phyloP scores from a whole-genome alignment of 2,329 filamentous ascomycete genomes.

The Cyclaneusma minus region DNA sequence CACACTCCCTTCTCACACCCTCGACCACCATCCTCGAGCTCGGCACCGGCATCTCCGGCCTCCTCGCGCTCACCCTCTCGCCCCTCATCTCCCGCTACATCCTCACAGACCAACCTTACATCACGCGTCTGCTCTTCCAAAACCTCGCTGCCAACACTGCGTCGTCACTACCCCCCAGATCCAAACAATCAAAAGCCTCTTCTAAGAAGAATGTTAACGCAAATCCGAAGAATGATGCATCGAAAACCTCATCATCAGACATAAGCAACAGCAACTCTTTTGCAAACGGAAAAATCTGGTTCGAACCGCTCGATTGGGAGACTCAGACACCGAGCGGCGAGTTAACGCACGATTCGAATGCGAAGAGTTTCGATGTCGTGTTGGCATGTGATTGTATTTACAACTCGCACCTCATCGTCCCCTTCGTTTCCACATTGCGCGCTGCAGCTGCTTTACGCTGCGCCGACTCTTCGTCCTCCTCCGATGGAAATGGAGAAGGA shows the following conservation, averaged over 20 bases:
- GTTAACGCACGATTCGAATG: slow-evolving; percentile 12
- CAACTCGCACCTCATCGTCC: slow-evolving; percentile 72
- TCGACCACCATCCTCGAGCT: slow-evolving; percentile 59
- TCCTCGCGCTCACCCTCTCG: slow-evolving; percentile 57
- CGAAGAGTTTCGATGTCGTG: slow-evolving; percentile 49
- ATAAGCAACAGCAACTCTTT: slow-evolving; percentile 6
- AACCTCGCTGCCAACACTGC: slow-evolving; percentile 53
- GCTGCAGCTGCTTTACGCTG: neutral
- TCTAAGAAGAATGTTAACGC: slow-evolving; percentile 1
- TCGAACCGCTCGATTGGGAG: slow-evolving; percentile 73
- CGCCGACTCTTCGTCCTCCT: slow-evolving; percentile 6
- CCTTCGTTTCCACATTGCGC: slow-evolving; percentile 59
- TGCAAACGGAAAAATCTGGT: slow-evolving; percentile 41
- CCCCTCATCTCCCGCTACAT: slow-evolving; percentile 47
- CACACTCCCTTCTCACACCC: slow-evolving; percentile 31
- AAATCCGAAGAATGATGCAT: slow-evolving; percentile 11
- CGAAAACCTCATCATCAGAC: slow-evolving; percentile 1
- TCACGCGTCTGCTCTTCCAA: slow-evolving; percentile 56
- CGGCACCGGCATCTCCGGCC: slow-evolving; percentile 72
- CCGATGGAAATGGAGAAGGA: slow-evolving; percentile 7
- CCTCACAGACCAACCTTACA: slow-evolving; percentile 80
- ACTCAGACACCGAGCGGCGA: slow-evolving; percentile 28
- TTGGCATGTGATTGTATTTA: slow-evolving; percentile 91
- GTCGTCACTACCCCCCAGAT: slow-evolving; percentile 5
- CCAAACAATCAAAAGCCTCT: slow-evolving; percentile 3